Conservation (phyloP, 2,329 filamentous ascomycete genomes). For the Ophiostoma ips region DNA sequence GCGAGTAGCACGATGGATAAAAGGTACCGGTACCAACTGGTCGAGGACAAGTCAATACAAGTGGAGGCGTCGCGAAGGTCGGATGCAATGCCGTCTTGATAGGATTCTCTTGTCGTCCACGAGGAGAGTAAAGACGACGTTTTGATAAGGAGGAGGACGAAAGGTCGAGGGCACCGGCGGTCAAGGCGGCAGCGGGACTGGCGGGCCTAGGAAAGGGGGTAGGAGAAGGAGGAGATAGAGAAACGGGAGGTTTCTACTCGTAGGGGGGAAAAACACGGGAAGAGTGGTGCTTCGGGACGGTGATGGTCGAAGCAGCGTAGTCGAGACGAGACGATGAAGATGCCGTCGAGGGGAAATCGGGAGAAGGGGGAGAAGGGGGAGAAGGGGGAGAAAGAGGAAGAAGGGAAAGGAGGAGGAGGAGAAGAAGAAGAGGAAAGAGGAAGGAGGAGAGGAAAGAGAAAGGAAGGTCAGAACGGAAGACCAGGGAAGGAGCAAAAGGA, state of each 20-base stretch:
- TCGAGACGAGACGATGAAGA: background rate
- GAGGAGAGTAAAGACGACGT: too few species aligned
- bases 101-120: too few species aligned
- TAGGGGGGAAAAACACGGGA: too few species aligned
- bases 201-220: background rate
- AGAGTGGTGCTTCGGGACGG: background rate
- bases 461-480: conserved; percentile 7
- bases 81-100: too few species aligned
- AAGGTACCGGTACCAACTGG: too few species aligned
- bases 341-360: background rate
- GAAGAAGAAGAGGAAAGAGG: conserved; percentile 1
- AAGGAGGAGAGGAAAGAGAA: conserved; percentile 3
- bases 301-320: background rate
- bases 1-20: too few species aligned
- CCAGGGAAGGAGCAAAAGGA: conserved; percentile 9
- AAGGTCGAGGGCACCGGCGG: too few species aligned
- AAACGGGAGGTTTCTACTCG: too few species aligned
- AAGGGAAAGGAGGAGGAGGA: background rate
- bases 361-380: background rate
- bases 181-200: background rate
- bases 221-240: background rate
- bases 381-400: background rate
- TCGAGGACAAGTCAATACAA: too few species aligned
- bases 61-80: too few species aligned
- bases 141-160: too few species aligned